phyloP scores from a whole-genome alignment of 305 asterid genomes.

The Solanum chacoense region DNA sequence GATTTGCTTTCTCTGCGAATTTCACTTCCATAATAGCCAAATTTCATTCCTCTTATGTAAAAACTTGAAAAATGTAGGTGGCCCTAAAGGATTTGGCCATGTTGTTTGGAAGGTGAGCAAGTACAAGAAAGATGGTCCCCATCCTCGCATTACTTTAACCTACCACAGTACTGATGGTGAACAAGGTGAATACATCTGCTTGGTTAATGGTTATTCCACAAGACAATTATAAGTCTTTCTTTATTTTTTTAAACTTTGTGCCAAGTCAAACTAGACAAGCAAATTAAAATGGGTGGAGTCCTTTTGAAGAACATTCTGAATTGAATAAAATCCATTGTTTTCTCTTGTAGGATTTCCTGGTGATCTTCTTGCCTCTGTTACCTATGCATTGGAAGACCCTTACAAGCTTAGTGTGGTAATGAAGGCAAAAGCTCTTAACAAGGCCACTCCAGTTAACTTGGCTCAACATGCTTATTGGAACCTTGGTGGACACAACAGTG shows the following conservation, averaged over 20 bases:
- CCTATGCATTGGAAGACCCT: slow-evolving; percentile 36
- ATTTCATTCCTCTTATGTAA: background rate
- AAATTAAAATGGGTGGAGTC: background rate
- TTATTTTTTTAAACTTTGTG: background rate
- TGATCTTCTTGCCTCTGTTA: slow-evolving; percentile 35
- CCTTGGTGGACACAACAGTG: slow-evolving; percentile 63
- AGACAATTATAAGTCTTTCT: background rate
- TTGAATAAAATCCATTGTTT: background rate
- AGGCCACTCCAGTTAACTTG: slow-evolving; percentile 68
- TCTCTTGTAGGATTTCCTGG: slow-evolving; percentile 64
- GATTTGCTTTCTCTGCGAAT: background rate
- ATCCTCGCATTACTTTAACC: slow-evolving; percentile 41
- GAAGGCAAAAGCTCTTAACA: slow-evolving; percentile 44
- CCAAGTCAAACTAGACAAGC: background rate
- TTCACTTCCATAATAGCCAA: slow-evolving; percentile 16
- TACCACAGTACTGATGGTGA: slow-evolving; percentile 69
- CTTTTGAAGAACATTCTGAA: background rate
- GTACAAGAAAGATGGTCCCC: slow-evolving; percentile 21
- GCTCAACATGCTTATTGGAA: slow-evolving; percentile 91
- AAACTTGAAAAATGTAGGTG: slow-evolving; percentile 33
- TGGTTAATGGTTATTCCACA: background rate
- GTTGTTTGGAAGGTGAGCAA: slow-evolving; percentile 55
- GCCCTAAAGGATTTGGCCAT: slow-evolving; percentile 53
- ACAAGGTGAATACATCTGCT: slow-evolving; percentile 28
- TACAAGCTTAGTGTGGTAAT: slow-evolving; percentile 39